Conservation (phyloP, 345 rosid genomes). For the Diplotaxis tenuifolia region DNA sequence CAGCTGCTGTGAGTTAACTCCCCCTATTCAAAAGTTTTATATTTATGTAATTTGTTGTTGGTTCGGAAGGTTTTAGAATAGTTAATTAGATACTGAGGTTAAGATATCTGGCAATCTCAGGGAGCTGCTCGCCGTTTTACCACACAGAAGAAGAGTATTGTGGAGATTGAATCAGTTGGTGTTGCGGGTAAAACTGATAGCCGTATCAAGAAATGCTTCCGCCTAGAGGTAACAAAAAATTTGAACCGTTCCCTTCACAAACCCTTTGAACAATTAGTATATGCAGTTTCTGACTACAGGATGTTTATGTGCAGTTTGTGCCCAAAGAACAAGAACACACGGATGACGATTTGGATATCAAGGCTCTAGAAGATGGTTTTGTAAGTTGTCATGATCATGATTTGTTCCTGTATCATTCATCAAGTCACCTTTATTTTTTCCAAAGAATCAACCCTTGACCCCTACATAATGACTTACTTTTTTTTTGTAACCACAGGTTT, state of each 20-base stretch:
- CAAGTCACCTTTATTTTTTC: no score
- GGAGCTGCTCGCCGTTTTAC: slow-evolving; percentile 62
- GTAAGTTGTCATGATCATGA: slow-evolving; percentile 49
- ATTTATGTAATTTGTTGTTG: background rate
- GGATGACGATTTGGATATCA: slow-evolving; percentile 64
- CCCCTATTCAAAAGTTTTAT: background rate
- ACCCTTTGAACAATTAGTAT: background rate
- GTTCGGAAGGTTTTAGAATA: slow-evolving; percentile 1
- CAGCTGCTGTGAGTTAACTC: slow-evolving; percentile 84
- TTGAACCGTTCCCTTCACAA: background rate
- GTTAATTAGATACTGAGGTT: background rate
- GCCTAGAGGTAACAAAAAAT: slow-evolving; percentile 56
- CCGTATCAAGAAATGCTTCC: slow-evolving; percentile 61
- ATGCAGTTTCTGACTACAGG: background rate
- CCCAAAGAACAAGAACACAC: slow-evolving; percentile 55
- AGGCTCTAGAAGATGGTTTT: slow-evolving; percentile 67
- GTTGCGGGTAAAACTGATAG: slow-evolving; percentile 58
- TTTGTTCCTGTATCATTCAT: background rate
- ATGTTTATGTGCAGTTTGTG: slow-evolving; percentile 47
- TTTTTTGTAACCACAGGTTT: slow-evolving; percentile 47
- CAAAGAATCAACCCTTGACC: no score
- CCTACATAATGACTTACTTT: no score
- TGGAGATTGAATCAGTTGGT: slow-evolving; percentile 72
- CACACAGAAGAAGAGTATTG: slow-evolving; percentile 51
- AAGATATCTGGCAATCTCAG: slow-evolving; percentile 34